Evolutionary conservation across 1,139 yeast species (phyloP), one percentile per base, ranked within the genome.

Genomic region (Schwanniomyces etchellsii): DNA sequence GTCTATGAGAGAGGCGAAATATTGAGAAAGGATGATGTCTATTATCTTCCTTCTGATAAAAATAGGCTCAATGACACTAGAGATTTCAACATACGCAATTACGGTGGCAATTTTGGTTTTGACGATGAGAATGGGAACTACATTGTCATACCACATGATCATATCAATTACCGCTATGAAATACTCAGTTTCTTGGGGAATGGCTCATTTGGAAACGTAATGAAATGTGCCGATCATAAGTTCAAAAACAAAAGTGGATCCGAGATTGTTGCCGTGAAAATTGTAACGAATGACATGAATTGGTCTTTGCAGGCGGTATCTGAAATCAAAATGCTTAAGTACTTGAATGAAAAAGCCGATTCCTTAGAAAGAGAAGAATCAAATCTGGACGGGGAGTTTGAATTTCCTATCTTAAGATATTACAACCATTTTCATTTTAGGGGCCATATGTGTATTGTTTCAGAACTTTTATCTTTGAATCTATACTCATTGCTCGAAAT

Each of bases 121-220:
- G 95, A 84, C 50, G 93, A 84, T 48, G 52, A 55, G 3, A 58
- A 70, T 9, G 84, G 86, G 2, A 83, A 83, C 46, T 80, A 82
- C 43, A 60, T 64, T 5, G 62, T 77, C 1, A 49, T 63, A 1
- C 54, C 60, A 1, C 74, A 81, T 4, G 95, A 85, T 46, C 96
- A 86, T 44, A 71, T 86, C 28, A 81, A 80, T 32, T 86, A 78
- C 50, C 57, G 94, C 24, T 86, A 80, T 47, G 79, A 83, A 40
- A 74, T 84, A 5, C 37, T 70, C 18, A 55, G 64, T 2, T 57
- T 65, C 3, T 60, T 86, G 12, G 96, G 96, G 0, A 77, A 72
- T 35, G 96, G 96, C 3, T 78, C 91, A 20, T 86, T 86, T 62
- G 96, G 96, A 0, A 78, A 77, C 36, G 96, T 86, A 3, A 59